Evolutionary conservation across 352 stramenopile genomes (phyloP), one percentile per base, ranked within the genome.

Genomic region (Phytophthora macrochlamydospora): DNA sequence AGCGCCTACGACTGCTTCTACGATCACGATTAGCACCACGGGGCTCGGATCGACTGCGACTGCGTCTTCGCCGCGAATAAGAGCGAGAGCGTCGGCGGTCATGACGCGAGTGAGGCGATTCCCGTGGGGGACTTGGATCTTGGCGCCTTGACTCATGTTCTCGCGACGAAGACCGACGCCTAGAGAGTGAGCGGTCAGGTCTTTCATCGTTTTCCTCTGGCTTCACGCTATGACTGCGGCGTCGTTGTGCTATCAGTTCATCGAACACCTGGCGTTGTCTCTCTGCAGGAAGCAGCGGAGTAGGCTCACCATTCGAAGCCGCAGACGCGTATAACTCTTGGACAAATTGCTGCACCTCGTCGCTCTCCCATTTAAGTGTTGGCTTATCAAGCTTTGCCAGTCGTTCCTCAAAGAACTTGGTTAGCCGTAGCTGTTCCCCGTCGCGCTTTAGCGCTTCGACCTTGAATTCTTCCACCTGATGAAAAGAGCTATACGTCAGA

Each of bases 401-500:
- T 30, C 74, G 61, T 35, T 79, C 51, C 32, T 75, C 65, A 2
- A 85, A 42, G 11, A 75, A 82, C 43, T 64, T 73, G 0, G 62
- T 59, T 14, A 78, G 51, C n/a, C 65, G 58, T n/a, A 79, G 61
- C 35, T 75, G 59, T 38, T 75, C 64, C 24, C 66, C 68, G 51
- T 76, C 62, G 6, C 67, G 57, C 37, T 75, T 73, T 1, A 70
- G 55, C 43, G 70, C 67, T 33, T 84, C 65, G 3, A 65, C 71
- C 31, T 79, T 75, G 18, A 68, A 75, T 35, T 81, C 75, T 42
- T 62, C 57, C 37, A 82, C 50, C 67, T 75, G 43, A 42, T 42
- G 18, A 30, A 13, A n/a, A 33, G n/a, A 18, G 7, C 28, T n/a
- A 14, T 9, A 29, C 29, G 58, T 14, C 33, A 29, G 32, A 5